Evolutionary conservation across 1,139 yeast genomes (phyloP), one percentile per base, ranked within the genome.

Genomic region (Wickerhamomyces sp.): DNA sequence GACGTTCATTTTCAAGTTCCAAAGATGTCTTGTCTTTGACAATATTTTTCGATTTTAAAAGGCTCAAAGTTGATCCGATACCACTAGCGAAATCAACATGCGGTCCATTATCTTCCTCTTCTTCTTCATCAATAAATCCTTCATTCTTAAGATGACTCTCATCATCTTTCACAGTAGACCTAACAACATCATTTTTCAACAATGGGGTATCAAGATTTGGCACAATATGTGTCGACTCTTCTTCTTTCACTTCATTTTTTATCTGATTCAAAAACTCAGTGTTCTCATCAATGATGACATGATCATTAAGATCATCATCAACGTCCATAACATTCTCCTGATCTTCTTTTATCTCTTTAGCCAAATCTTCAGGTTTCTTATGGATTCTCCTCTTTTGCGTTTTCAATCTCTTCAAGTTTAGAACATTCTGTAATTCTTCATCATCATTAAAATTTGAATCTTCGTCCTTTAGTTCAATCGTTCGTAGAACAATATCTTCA

Each of bases 41-140:
- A 7, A 71, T 62, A n/a, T 76, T 72, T 32, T 72, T 71, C 3
- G 76, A 65, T 48, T 73, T 71, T 14, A 85, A 67, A 49, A 79
- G 75, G 43, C 69, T 69, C 43, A 86, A 68, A 0, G 90, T 76
- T 4, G 78, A 73, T 5, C 82, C 84, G 36, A 84, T 59, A 0
- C 88, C 84, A 23, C 72, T 71, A 32, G 66, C 64, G 47, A 79
- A 73, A 37, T 68, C 56, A 2, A 72, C 69, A 44, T 46, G 14
- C 2, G 23, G 23, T 18, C 23, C 23, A 18, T 18, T 18, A 8
- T 33, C 35, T 13, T 33, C 9, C 35, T 11, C 15, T 13, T 33
- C 35, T n/a, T 34, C 48, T 10, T 49, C 50, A 4, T 44, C 53
- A 9, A 29, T 36, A 18, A 49, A 59, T 10, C 50, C 56, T 43